phyloP scores from a whole-genome alignment of 2,329 filamentous ascomycete species.

The Diaporthe velutina region DNA sequence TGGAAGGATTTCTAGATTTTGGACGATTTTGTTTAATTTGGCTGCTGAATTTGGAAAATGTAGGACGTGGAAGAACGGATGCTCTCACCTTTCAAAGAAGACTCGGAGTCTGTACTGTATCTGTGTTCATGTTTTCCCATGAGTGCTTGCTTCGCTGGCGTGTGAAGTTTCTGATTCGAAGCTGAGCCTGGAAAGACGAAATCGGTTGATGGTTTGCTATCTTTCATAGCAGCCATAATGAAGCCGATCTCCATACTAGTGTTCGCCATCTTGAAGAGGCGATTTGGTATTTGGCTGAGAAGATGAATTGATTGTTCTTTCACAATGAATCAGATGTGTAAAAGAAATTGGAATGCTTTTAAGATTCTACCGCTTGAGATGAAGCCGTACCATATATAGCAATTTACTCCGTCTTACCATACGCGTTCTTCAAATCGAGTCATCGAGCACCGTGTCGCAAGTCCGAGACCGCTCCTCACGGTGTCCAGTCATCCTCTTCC shows the following conservation, averaged over 20 bases:
- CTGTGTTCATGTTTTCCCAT: background rate
- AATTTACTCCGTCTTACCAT: background rate
- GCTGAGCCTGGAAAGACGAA: background rate
- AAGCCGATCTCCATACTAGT: slow-evolving; percentile 30
- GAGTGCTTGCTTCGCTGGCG: background rate
- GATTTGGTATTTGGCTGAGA: background rate
- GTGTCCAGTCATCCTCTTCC: background rate
- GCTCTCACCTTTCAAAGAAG: slow-evolving; percentile 25
- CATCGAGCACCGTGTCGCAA: slow-evolving; percentile 6
- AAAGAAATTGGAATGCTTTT: background rate
- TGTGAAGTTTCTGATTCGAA: background rate
- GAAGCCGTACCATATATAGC: slow-evolving; percentile 11
- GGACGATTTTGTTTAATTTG: background rate
- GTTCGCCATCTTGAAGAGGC: slow-evolving; percentile 6
- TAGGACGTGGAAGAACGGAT: background rate
- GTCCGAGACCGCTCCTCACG: background rate
- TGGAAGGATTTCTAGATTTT: background rate
- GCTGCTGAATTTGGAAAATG: too few relatives aligned
- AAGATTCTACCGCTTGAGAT: background rate
- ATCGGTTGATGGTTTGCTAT: background rate
- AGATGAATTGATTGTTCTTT: background rate
- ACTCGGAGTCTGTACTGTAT: slow-evolving; percentile 35
- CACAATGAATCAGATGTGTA: background rate
- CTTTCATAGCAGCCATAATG: slow-evolving; percentile 39
- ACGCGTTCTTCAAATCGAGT: background rate